A percentile compares a stretch with the other conserved stretches of the same genome.
phyloP scores from a whole-genome alignment of 176 grass and related monocot genomes.

The Hyparrhenia diplandra region DNA sequence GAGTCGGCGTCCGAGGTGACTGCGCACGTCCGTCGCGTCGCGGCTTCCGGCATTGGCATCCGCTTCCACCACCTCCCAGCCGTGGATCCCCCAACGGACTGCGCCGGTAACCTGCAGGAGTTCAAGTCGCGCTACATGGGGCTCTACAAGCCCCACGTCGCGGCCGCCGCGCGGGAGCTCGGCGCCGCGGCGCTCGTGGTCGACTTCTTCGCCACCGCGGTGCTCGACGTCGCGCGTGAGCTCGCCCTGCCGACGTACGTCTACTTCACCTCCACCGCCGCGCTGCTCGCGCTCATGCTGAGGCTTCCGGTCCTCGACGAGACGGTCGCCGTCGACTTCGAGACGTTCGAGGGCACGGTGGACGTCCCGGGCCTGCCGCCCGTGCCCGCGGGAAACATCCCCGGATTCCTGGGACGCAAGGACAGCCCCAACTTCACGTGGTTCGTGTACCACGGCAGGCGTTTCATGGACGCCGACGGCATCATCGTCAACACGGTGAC shows the following conservation, averaged over 20 bases:
- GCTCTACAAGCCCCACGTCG: constrained; percentile 42
- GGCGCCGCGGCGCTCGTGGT: constrained; percentile 39
- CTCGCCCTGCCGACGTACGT: constrained; percentile 48
- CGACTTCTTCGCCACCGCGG: constrained; percentile 56
- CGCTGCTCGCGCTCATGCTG: constrained; percentile 37
- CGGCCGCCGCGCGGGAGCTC: constrained; percentile 15
- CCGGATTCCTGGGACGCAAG: constrained; percentile 18
- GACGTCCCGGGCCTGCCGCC: constrained; percentile 45
- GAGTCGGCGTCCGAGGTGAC: constrained; percentile 34
- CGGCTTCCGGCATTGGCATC: neutral
- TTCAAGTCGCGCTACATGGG: constrained; percentile 50
- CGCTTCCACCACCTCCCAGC: constrained; percentile 45
- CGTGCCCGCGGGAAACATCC: constrained; percentile 24
- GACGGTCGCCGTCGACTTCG: constrained; percentile 21
- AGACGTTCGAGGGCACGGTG: constrained; percentile 16
- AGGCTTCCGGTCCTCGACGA: constrained; percentile 34
- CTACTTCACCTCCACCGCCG: constrained; percentile 48
- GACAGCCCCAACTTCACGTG: constrained; percentile 37
- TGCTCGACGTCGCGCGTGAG: constrained; percentile 37
- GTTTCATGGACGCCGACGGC: constrained; percentile 42
- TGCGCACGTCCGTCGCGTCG: constrained; percentile 34
- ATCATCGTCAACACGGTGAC: constrained; percentile 59
- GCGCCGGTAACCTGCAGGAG: constrained; percentile 38
- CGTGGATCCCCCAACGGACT: constrained; percentile 20
- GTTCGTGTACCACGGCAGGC: constrained; percentile 50